These are phyloP conservation scores for Ochetophila trinervis DNA, from an alignment of 306 rosid species.

Conservation along the genomic window DNA sequence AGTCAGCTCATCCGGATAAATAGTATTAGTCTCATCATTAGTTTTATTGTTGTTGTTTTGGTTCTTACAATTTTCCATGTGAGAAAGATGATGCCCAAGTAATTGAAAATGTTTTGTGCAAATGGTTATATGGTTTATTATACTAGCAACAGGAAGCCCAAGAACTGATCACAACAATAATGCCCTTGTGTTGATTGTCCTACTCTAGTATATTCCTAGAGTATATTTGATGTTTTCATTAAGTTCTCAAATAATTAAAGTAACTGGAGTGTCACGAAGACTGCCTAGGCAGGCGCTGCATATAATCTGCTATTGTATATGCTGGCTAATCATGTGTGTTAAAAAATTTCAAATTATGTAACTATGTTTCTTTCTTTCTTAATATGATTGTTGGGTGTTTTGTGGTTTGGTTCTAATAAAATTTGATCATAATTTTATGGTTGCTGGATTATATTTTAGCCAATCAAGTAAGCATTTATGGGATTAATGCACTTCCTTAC, in stretches of 20 bases:
- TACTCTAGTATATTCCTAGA: constrained; percentile 89
- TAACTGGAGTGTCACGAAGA: constrained; percentile 98
- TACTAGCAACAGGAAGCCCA: constrained; percentile 75
- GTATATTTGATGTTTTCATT: constrained; percentile 95
- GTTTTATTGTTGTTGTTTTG: constrained; percentile 4
- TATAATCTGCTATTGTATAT: constrained; percentile 85
- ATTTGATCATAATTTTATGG: no score
- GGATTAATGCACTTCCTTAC: no score
- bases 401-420: no score
- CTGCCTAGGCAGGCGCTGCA: constrained; percentile 99
- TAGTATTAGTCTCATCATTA: not conserved
- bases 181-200: constrained; percentile 93
- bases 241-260: constrained; percentile 87
- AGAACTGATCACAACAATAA: constrained; percentile 75
- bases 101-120: no score
- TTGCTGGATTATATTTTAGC: no score
- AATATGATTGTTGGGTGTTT: no score
- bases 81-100: constrained; percentile 22
- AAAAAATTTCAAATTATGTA: no score
- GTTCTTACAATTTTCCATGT: constrained; percentile 10
- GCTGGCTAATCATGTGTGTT: constrained; percentile 99
- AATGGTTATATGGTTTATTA: constrained; percentile 91
- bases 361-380: constrained; percentile 16
- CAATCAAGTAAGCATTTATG: no score
- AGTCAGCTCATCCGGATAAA: no score